phyloP scores from a whole-genome alignment of 768 basidiomycete genomes.

The Epithele typhae region DNA sequence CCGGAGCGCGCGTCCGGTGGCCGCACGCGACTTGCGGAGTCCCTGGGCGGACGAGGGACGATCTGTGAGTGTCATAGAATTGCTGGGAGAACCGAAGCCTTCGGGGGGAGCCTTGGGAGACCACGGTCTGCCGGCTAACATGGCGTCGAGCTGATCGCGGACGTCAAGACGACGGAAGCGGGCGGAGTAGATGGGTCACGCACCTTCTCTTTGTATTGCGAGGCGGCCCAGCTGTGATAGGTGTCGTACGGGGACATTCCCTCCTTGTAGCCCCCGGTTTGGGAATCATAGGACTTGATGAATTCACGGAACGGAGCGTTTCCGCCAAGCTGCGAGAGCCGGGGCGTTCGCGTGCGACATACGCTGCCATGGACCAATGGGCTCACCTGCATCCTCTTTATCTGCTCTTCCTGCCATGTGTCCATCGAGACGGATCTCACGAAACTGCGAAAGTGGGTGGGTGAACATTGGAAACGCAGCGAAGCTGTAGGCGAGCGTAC shows the following conservation, averaged over 20 bases:
- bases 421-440: conserved; percentile 96
- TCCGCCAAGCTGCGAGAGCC: conserved; percentile 66
- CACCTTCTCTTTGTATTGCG: conserved; percentile 94
- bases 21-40: conserved; percentile 83
- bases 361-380: neutral
- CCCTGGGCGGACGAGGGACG: conserved; percentile 75
- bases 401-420: conserved; percentile 89
- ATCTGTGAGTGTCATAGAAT: conserved; percentile 40
- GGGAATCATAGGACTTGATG: conserved; percentile 64
- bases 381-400: conserved; percentile 83
- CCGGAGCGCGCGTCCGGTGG: conserved; percentile 43
- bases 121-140: conserved; percentile 75
- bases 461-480: too few relatives aligned
- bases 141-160: conserved; percentile 63
- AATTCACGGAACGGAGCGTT: conserved; percentile 82
- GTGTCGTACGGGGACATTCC: conserved; percentile 63
- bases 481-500: too few relatives aligned
- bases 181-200: conserved; percentile 11
- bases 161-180: conserved; percentile 12
- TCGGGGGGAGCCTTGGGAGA: conserved; percentile 68
- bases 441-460: conserved; percentile 46
- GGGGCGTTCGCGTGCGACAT: conserved; percentile 9
- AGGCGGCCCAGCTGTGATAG: conserved; percentile 92
- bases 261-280: conserved; percentile 67
- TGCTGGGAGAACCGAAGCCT: conserved; percentile 30